Conservation (phyloP, 345 rosid genomes). For the Brassica incana region DNA sequence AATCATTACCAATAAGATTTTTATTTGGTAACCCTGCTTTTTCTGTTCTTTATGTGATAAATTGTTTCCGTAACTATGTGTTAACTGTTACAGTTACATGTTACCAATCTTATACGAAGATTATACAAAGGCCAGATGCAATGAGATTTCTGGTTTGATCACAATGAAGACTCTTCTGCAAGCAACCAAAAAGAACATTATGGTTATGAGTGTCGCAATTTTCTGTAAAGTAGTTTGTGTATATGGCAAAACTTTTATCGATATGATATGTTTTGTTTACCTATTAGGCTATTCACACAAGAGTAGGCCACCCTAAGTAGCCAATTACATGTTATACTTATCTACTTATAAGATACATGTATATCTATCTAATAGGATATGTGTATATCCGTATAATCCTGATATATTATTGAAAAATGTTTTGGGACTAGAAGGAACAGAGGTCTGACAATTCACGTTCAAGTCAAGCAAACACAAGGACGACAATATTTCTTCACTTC, state of each 20-base stretch:
- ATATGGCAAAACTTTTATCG: not conserved
- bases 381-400: not conserved
- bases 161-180: conserved; percentile 29
- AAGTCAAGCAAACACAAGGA: too few relatives aligned
- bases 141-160: not conserved
- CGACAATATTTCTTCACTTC: too few relatives aligned
- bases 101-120: too few relatives aligned
- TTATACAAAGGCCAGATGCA: too few relatives aligned
- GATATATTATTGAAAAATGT: not conserved
- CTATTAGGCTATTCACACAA: not conserved
- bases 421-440: too few relatives aligned
- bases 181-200: not conserved
- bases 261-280: not conserved
- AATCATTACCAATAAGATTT: too few relatives aligned
- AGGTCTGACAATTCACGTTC: too few relatives aligned
- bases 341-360: not conserved
- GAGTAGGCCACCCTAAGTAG: not conserved
- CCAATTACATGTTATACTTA: not conserved
- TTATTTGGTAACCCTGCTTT: too few relatives aligned
- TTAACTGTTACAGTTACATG: too few relatives aligned
- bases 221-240: not conserved
- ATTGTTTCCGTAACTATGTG: too few relatives aligned
- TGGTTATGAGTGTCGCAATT: not conserved
- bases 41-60: too few relatives aligned
- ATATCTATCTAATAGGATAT: not conserved